These are phyloP conservation scores for Hibiscus trionum DNA, from an alignment of 345 rosid species.

Conservation along the genomic window DNA sequence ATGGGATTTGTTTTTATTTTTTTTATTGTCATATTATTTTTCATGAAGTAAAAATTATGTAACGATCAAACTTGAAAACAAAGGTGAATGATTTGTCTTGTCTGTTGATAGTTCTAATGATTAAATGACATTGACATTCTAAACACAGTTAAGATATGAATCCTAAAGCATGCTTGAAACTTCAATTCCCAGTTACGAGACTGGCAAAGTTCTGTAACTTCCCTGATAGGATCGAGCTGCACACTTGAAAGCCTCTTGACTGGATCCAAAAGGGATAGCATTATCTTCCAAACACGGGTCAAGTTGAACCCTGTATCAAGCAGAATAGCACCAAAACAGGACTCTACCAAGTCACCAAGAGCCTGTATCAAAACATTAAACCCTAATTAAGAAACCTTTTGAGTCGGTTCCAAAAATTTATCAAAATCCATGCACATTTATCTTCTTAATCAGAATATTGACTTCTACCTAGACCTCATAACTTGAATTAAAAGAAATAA, in stretches of 20 bases:
- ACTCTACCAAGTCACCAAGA: conserved; percentile 88
- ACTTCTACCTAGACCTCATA: background rate
- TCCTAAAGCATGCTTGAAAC: too few species aligned
- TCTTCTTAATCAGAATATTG: background rate
- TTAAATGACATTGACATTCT: too few species aligned
- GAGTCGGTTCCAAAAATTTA: background rate
- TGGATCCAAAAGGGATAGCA: conserved; percentile 68
- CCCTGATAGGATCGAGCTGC: too few species aligned
- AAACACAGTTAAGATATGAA: too few species aligned
- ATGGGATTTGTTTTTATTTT: too few species aligned
- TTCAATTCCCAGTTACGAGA: conserved; percentile 40
- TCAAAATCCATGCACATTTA: background rate
- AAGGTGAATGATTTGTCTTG: too few species aligned
- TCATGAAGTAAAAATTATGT: too few species aligned
- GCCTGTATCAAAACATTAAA: conserved; percentile 40
- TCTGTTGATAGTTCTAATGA: too few species aligned
- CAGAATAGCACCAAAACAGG: conserved; percentile 71
- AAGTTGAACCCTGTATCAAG: conserved; percentile 77
- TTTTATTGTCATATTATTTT: too few species aligned
- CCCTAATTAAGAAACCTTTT: conserved; percentile 5
- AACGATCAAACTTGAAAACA: too few species aligned
- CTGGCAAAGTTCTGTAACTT: conserved; percentile 68
- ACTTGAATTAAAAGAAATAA: background rate
- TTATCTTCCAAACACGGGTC: conserved; percentile 54
- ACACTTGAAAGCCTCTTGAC: conserved; percentile 45